Evolutionary conservation across 2,329 filamentous ascomycete species (phyloP).

Genomic region (Diaporthe helianthi): DNA sequence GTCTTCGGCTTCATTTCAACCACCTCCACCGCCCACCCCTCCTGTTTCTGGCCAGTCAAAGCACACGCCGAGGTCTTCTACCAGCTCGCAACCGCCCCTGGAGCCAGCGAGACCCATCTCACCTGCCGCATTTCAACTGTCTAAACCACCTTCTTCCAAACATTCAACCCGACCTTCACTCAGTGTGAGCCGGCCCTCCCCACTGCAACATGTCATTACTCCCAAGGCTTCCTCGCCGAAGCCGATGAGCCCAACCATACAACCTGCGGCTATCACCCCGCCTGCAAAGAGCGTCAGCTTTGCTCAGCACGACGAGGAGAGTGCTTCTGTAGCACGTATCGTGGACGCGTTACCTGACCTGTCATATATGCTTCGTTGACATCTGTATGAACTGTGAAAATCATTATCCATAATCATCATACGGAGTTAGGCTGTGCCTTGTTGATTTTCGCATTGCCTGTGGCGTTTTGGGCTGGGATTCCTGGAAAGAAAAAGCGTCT

Average conservation of each 20-base stretch:
- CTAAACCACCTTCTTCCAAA: conserved; percentile 24
- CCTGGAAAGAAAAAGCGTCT: not conserved
- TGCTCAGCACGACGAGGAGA: conserved; percentile 29
- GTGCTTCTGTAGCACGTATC: conserved; percentile 36
- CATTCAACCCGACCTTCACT: conserved; percentile 29
- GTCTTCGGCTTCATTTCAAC: conserved; percentile 19
- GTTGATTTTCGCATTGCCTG: conserved; percentile 31
- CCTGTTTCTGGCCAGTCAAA: conserved; percentile 7
- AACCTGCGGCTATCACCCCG: not conserved
- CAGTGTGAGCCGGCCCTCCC: conserved; percentile 29
- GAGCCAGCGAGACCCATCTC: conserved; percentile 7
- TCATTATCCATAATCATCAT: not conserved
- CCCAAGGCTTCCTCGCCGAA: conserved; percentile 23
- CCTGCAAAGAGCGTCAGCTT: conserved; percentile 21
- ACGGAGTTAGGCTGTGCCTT: not conserved
- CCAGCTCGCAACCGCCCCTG: conserved; percentile 1
- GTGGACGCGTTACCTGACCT: conserved; percentile 43
- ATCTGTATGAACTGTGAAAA: not conserved
- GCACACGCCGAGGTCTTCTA: conserved; percentile 27
- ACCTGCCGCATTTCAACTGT: conserved; percentile 11
- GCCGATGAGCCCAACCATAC: not conserved
- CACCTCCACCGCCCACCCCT: conserved; percentile 15
- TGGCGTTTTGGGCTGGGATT: conserved; percentile 27
- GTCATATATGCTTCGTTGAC: conserved; percentile 46
- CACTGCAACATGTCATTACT: conserved; percentile 28